Evolutionary conservation across 169 alveolate species (phyloP), one percentile per base, ranked within the genome.

Genomic region (Theileria orientalis): DNA sequence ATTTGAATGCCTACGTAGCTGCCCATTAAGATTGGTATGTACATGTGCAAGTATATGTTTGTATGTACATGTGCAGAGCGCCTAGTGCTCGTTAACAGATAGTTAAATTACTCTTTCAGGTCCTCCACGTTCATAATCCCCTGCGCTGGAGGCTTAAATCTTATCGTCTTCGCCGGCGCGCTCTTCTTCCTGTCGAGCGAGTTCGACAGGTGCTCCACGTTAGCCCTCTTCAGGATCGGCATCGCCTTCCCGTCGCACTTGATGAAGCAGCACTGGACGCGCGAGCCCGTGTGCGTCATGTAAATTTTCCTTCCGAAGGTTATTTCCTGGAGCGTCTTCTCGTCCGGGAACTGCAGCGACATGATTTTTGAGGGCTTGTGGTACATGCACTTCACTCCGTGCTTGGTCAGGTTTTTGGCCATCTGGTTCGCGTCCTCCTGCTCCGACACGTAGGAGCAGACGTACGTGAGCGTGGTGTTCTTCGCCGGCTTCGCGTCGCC

Each of bases 291-390:
- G 9, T 71, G 87, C 19, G 87, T 54, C 23, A 42, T 79, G 66
- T 61, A 79, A 29, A 40, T 32, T 7, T 75, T 74, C 27, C 69
- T 85, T 7, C 83, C 49, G 27, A 70, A 67, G n/a, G 87, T 32
- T 44, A 79, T 56, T 23, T 70, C 13, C 27, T 74, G 76, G 23
- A 72, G 51, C 6, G 64, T 56, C 25, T 74, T 62, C 23, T 79
- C 87, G 52, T 71, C 76, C 6, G 87, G 87, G 47, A 79, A 79
- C 49, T 79, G 87, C 23, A 79, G 46, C 37, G 87, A 79, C 87
- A 79, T 79, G 25, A 79, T 79, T 40, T 79, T 79, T 2, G 87
- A 79, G 21, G 83, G 83, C 59, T 79, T 79, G 68, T 79, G 87
- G 57, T 79, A 79, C 87, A 79, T 79, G 57, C 87, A 79, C 59